Percentiles rank a stretch among this genome's conserved stretches.
Evolutionary conservation across 1,139 yeast genomes (phyloP).

Genomic region (Kazachstania sp.): DNA sequence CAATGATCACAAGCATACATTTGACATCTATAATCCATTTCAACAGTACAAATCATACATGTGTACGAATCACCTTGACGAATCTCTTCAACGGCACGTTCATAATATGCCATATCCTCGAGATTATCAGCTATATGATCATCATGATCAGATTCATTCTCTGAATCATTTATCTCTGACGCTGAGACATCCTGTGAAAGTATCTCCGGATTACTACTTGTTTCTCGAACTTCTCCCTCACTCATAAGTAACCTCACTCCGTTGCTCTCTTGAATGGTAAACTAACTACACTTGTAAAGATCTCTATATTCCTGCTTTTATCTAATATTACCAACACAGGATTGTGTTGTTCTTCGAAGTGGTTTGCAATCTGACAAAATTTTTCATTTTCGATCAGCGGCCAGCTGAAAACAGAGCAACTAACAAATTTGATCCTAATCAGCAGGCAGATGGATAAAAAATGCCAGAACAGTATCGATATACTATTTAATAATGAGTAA

Average conservation of each 20-base stretch:
- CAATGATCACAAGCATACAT: constrained; percentile 73
- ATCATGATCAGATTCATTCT: constrained; percentile 3
- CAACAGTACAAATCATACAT: constrained; percentile 80
- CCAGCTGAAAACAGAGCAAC: too few relatives aligned
- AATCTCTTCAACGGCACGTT: constrained; percentile 27
- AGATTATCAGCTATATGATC: constrained; percentile 9
- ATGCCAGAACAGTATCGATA: too few relatives aligned
- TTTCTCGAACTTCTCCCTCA: not conserved
- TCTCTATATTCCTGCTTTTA: too few relatives aligned
- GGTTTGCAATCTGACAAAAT: too few relatives aligned
- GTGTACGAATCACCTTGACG: constrained; percentile 60
- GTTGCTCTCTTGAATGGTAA: too few relatives aligned
- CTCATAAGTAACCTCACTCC: not conserved
- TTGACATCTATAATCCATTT: constrained; percentile 55
- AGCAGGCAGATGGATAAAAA: too few relatives aligned
- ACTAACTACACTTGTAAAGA: too few relatives aligned
- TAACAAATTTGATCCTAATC: too few relatives aligned
- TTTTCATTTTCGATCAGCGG: too few relatives aligned
- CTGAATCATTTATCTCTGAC: not conserved
- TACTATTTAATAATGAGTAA: too few relatives aligned
- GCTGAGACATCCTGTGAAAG: not conserved
- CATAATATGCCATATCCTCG: constrained; percentile 25
- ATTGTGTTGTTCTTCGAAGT: too few relatives aligned
- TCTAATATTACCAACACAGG: too few relatives aligned
- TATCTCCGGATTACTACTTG: not conserved